A percentile compares a stretch with the other conserved stretches of the same genome.
phyloP scores from a whole-genome alignment of 1,284 basidiomycete genomes.

The Moesziomyces antarcticus region DNA sequence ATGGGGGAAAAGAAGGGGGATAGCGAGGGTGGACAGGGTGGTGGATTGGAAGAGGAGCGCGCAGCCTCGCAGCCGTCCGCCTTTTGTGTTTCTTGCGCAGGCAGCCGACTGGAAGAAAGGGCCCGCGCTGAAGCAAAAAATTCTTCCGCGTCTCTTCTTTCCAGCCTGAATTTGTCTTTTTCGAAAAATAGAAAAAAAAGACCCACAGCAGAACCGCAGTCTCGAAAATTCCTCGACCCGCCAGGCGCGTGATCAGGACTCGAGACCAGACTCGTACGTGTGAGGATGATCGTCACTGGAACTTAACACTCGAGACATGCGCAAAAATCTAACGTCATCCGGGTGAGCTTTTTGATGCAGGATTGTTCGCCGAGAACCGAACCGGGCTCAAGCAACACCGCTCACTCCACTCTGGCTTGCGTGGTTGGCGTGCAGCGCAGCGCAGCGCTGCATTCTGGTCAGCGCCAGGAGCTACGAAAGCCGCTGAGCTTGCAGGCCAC shows the following conservation, averaged over 20 bases:
- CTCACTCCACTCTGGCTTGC: neutral
- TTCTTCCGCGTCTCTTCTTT: slow-evolving; percentile 2
- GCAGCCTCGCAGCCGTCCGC: too few species aligned
- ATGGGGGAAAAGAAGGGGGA: slow-evolving; percentile 4
- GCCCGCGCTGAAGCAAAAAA: slow-evolving; percentile 14
- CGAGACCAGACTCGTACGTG: slow-evolving; percentile 13
- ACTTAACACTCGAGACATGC: slow-evolving; percentile 1
- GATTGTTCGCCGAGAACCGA: slow-evolving; percentile 3
- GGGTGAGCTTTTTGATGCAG: neutral
- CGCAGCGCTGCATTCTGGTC: too few species aligned
- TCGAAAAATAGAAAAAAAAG: slow-evolving; percentile 3
- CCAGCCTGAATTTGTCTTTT: slow-evolving; percentile 7
- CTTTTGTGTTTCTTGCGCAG: neutral
- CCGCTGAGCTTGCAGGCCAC: neutral
- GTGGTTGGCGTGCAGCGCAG: neutral
- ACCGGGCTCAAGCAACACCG: slow-evolving; percentile 6
- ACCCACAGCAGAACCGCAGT: slow-evolving; percentile 18
- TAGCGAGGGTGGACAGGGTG: neutral
- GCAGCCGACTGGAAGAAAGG: slow-evolving; percentile 4
- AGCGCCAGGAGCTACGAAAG: neutral
- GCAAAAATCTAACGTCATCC: slow-evolving; percentile 28
- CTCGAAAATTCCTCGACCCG: slow-evolving; percentile 5
- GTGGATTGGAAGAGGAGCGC: neutral
- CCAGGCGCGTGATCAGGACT: slow-evolving; percentile 1
- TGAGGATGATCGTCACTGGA: neutral